Evolutionary conservation across 495 filamentous ascomycete species (phyloP).

Genomic region (Letharia lupina): DNA sequence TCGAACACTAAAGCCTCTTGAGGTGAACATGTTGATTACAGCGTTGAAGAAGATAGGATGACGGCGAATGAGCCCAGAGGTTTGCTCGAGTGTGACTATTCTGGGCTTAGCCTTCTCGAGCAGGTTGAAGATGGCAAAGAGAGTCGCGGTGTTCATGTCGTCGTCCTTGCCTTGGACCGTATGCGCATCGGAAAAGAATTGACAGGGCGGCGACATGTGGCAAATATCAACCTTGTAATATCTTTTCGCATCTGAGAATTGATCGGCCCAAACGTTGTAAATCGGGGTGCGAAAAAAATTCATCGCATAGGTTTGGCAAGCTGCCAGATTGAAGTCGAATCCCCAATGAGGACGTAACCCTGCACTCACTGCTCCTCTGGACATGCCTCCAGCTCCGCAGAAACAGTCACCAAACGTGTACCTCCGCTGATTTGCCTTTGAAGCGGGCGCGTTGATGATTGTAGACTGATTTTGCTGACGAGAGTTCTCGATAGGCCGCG

Average conservation of each 20-base stretch:
- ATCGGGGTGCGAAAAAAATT: slow-evolving; percentile 50
- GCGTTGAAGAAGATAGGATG: slow-evolving; percentile 47
- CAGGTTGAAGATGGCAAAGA: slow-evolving; percentile 55
- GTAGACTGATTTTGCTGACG: neutral
- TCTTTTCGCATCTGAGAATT: slow-evolving; percentile 36
- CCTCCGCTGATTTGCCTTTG: slow-evolving; percentile 13
- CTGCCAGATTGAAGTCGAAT: slow-evolving; percentile 51
- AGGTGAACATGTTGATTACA: slow-evolving; percentile 56
- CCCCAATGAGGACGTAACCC: slow-evolving; percentile 52
- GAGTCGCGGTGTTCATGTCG: slow-evolving; percentile 61
- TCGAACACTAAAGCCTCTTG: slow-evolving; percentile 59
- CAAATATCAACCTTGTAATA: slow-evolving; percentile 54
- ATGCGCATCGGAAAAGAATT: slow-evolving; percentile 72
- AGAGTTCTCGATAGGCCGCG: neutral
- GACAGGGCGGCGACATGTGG: slow-evolving; percentile 79
- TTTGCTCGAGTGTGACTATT: slow-evolving; percentile 78
- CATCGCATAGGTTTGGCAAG: slow-evolving; percentile 45
- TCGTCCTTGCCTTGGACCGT: slow-evolving; percentile 57
- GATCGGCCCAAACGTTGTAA: slow-evolving; percentile 38
- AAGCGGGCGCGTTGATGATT: neutral
- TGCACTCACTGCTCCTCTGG: slow-evolving; percentile 55
- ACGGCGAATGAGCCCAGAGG: slow-evolving; percentile 51
- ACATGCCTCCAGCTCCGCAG: slow-evolving; percentile 70
- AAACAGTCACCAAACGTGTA: slow-evolving; percentile 68
- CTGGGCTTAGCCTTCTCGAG: slow-evolving; percentile 55